phyloP scores from a whole-genome alignment of 2,329 filamentous ascomycete genomes.

The Rutstroemia sydowiana region DNA sequence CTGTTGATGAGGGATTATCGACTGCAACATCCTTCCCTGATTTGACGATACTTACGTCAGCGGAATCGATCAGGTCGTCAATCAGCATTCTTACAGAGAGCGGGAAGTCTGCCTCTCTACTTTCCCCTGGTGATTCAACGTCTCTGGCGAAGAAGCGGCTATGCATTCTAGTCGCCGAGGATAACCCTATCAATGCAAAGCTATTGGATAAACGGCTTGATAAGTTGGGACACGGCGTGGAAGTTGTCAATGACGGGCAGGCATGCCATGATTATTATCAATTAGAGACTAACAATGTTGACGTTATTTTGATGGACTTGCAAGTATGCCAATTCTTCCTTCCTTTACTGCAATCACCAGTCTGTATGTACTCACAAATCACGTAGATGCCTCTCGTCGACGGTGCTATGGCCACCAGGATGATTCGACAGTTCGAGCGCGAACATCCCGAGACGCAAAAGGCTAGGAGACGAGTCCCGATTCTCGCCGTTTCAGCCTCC shows the following conservation, averaged over 20 bases:
- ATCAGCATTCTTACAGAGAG: neutral
- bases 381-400: conserved; percentile 85
- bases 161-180: conserved; percentile 71
- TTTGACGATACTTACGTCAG: neutral
- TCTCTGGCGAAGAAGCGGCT: neutral
- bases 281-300: conserved; percentile 57
- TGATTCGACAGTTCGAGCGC: conserved; percentile 67
- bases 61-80: neutral
- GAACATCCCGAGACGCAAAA: conserved; percentile 27
- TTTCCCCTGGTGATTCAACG: neutral
- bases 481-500: conserved; percentile 83
- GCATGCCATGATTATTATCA: conserved; percentile 68
- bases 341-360: neutral
- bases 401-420: conserved; percentile 72
- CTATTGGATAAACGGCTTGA: conserved; percentile 75
- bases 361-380: neutral
- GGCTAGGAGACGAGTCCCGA: conserved; percentile 54
- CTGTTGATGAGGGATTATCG: neutral
- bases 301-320: conserved; percentile 87
- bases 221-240: conserved; percentile 63
- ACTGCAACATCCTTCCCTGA: conserved; percentile 1
- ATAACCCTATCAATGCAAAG: conserved; percentile 80
- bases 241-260: conserved; percentile 72
- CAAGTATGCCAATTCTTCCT: conserved; percentile 50
- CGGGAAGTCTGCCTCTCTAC: neutral